Conservation (phyloP, 306 rosid genomes). For the Acmispon strigosus region DNA sequence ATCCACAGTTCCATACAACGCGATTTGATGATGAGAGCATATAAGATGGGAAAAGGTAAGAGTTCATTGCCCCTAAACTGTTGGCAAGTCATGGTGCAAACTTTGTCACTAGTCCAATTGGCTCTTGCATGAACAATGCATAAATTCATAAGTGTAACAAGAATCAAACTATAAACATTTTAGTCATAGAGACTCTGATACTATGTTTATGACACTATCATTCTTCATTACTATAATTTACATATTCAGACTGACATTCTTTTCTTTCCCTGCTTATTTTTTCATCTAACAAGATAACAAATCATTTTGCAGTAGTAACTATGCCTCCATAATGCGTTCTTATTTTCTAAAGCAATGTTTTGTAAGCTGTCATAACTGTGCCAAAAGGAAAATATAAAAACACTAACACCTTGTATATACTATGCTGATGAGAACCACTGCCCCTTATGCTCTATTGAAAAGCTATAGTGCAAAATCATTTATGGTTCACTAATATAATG, state of each 20-base stretch:
- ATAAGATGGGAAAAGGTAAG: background rate
- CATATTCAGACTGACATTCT: background rate
- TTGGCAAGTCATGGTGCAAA: too few relatives aligned
- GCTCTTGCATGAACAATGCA: too few relatives aligned
- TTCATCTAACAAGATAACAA: background rate
- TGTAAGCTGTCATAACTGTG: background rate
- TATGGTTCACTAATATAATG: background rate
- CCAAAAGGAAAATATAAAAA: background rate
- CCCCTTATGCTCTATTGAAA: background rate
- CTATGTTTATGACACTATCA: background rate
- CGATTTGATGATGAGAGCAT: background rate
- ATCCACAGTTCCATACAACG: conserved; percentile 15
- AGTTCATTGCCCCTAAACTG: too few relatives aligned
- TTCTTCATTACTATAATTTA: background rate
- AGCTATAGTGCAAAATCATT: background rate
- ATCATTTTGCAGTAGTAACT: background rate
- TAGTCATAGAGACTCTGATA: too few relatives aligned
- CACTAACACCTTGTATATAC: background rate
- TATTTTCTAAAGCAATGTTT: background rate
- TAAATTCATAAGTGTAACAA: too few relatives aligned
- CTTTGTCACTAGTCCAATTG: too few relatives aligned
- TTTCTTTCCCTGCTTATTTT: background rate
- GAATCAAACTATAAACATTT: too few relatives aligned
- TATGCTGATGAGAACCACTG: background rate
- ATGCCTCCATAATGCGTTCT: background rate